phyloP scores from a whole-genome alignment of 352 stramenopile genomes.

The Globisporangium spiculum region DNA sequence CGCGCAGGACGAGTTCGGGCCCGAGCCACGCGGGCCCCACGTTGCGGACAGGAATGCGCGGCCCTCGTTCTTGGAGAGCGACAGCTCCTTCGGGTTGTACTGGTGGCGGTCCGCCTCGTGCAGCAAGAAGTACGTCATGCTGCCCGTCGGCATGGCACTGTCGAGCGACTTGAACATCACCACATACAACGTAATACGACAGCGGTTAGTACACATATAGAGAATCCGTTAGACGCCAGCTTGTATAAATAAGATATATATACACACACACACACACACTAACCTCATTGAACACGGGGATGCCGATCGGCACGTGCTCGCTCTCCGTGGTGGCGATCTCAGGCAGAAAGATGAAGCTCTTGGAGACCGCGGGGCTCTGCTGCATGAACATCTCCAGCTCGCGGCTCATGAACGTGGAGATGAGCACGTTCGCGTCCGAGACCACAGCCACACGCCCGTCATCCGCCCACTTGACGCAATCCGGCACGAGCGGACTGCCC shows the following conservation, averaged over 20 bases:
- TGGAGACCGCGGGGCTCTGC: conserved; percentile 69
- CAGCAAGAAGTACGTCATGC: conserved; percentile 60
- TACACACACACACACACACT: background rate
- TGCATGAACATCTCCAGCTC: conserved; percentile 83
- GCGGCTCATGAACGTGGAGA: conserved; percentile 74
- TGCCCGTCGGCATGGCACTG: conserved; percentile 26
- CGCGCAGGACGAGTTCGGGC: conserved; percentile 66
- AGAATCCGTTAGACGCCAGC: background rate
- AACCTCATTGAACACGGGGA: conserved; percentile 49
- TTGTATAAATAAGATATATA: background rate
- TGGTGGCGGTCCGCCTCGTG: conserved; percentile 66
- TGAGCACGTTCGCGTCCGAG: conserved; percentile 68
- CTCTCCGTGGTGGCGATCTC: conserved; percentile 21
- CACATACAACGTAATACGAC: background rate
- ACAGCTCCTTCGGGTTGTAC: conserved; percentile 81
- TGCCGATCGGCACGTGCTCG: conserved; percentile 51
- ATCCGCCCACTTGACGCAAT: conserved; percentile 67
- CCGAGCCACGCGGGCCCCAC: conserved; percentile 74
- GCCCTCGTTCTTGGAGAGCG: conserved; percentile 73
- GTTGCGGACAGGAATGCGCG: conserved; percentile 52
- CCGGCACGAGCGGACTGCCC: conserved; percentile 63
- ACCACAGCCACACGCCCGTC: conserved; percentile 71
- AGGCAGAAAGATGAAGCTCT: conserved; percentile 78
- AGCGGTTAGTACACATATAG: background rate
- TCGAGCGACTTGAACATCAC: conserved; percentile 19